Evolutionary conservation across 139 green algal genomes (phyloP).

Genomic region (Microglena sp.): DNA sequence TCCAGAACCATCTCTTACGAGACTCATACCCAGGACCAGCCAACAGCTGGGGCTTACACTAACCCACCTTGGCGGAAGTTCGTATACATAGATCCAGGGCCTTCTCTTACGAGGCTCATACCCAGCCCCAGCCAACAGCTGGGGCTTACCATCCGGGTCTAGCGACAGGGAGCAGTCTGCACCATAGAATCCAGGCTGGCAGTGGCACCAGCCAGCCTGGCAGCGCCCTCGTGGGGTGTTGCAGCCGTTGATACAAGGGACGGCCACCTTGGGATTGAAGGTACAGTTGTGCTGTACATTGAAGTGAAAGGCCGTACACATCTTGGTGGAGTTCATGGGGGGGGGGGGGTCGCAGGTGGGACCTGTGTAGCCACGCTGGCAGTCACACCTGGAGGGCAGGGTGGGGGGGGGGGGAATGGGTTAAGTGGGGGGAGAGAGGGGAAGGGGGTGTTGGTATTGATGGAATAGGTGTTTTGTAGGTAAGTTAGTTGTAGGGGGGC

Average conservation of each 20-base stretch:
- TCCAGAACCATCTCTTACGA: slow-evolving; percentile 10
- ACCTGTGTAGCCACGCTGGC: too few relatives aligned
- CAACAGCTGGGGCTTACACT: slow-evolving; percentile 21
- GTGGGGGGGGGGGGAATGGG: background rate
- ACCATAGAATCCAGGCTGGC: slow-evolving; percentile 22
- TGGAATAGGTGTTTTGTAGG: background rate
- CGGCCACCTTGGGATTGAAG: too few relatives aligned
- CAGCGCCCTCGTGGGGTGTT: too few relatives aligned
- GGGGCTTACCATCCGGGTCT: slow-evolving; percentile 11
- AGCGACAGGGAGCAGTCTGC: slow-evolving; percentile 24
- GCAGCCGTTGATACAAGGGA: too few relatives aligned
- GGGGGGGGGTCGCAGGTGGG: too few relatives aligned
- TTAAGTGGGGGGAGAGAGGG: background rate
- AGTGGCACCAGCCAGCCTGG: too few relatives aligned
- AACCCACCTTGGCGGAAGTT: slow-evolving; percentile 25
- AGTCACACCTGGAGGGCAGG: background rate
- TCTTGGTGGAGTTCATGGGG: too few relatives aligned
- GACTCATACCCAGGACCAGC: slow-evolving; percentile 8
- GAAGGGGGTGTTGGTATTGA: background rate
- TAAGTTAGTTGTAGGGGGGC: background rate
- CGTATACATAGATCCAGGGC: slow-evolving; percentile 28
- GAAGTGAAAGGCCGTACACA: too few relatives aligned
- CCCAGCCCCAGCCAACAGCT: slow-evolving; percentile 12
- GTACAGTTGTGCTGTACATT: too few relatives aligned
- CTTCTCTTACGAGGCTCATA: slow-evolving; percentile 14